Conservation (phyloP, 495 filamentous ascomycete species). For the Clavariopsis aquatica region DNA sequence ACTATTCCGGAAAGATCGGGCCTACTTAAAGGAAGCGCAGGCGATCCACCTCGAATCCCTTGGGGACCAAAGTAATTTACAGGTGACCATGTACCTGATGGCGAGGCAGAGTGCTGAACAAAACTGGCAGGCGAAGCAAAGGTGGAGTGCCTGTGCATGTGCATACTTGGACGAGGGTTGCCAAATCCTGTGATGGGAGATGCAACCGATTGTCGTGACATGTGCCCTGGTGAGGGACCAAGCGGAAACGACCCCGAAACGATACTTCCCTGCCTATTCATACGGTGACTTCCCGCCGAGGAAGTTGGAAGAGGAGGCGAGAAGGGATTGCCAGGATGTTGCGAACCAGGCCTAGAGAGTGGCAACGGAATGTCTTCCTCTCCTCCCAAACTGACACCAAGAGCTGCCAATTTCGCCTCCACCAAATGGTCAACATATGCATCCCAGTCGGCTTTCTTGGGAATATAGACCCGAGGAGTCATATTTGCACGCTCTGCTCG, state of each 20-base stretch:
- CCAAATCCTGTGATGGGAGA: slow-evolving; percentile 44
- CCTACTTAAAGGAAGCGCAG: slow-evolving; percentile 44
- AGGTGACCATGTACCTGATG: slow-evolving; percentile 52
- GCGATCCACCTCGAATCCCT: slow-evolving; percentile 58
- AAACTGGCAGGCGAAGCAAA: slow-evolving; percentile 43
- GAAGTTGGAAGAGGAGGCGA: slow-evolving; percentile 72
- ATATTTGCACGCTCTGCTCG: slow-evolving; percentile 53
- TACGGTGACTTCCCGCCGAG: slow-evolving; percentile 60
- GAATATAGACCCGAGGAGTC: slow-evolving; percentile 66
- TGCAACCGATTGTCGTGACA: slow-evolving; percentile 42
- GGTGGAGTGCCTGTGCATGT: slow-evolving; percentile 47
- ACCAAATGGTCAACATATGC: slow-evolving; percentile 75
- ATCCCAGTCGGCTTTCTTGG: slow-evolving; percentile 78
- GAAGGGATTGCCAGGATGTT: slow-evolving; percentile 64
- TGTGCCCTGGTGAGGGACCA: slow-evolving; percentile 37
- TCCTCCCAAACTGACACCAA: slow-evolving; percentile 78
- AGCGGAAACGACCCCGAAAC: slow-evolving; percentile 38
- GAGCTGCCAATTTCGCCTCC: slow-evolving; percentile 86
- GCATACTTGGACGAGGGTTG: slow-evolving; percentile 41
- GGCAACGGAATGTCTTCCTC: slow-evolving; percentile 66
- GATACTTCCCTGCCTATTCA: slow-evolving; percentile 31
- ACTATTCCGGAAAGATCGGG: slow-evolving; percentile 30
- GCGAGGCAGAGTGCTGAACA: slow-evolving; percentile 38
- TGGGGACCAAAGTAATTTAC: slow-evolving; percentile 57
- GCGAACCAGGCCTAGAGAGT: slow-evolving; percentile 60